Base-by-base conservation (phyloP, 345 rosid species). In the Corchorus capsularis region DNA sequence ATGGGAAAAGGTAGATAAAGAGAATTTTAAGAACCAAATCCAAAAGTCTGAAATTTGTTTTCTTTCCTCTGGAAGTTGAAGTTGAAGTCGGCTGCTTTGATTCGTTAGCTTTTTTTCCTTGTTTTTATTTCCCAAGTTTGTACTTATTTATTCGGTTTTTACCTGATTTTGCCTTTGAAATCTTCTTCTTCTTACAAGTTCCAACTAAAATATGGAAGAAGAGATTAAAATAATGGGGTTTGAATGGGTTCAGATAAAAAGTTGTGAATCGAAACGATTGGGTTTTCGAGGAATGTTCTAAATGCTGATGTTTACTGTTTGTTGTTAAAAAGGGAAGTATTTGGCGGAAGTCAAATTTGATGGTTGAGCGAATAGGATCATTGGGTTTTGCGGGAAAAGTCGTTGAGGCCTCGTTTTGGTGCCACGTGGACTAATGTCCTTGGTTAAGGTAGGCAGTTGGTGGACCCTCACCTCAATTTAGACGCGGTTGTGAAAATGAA, bases 271-370 rank as follows among this genome's bases (percentile, higher is more conserved):
- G n/a, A 15, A 52, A 16, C 56, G 56, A 6, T 13, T 4, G 37
- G 7, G 8, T 27, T 68, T 68, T 68, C 6, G 14, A 35, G 43
- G 72, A 68, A 49, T 68, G 57, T 15, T 68, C 57, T 8, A n/a
- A 68, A 27, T 27, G 72, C 72, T 46, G 56, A 68, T 46, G 43
- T 13, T 27, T 66, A 46, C 34, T 22, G 6, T 47, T 67, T 67
- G 56, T 47, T 2, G 15, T 22, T 55, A 8, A 9, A 5, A 56
- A 3, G 20, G 6, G 59, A 20, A n/a, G 59, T 39, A 39, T 59
- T 3, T 57, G 62, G 15, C 37, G 22, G 11, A 59, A 35, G 73
- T 56, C 78, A 75, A 67, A 43, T 27, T 45, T 41, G 66, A 20
- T 39, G 78, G 62, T 27, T 43, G 4, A 20, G 8, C 63, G 3